phyloP scores from a whole-genome alignment of 2,329 filamentous ascomycete genomes.

The Botryotinia narcissicola region DNA sequence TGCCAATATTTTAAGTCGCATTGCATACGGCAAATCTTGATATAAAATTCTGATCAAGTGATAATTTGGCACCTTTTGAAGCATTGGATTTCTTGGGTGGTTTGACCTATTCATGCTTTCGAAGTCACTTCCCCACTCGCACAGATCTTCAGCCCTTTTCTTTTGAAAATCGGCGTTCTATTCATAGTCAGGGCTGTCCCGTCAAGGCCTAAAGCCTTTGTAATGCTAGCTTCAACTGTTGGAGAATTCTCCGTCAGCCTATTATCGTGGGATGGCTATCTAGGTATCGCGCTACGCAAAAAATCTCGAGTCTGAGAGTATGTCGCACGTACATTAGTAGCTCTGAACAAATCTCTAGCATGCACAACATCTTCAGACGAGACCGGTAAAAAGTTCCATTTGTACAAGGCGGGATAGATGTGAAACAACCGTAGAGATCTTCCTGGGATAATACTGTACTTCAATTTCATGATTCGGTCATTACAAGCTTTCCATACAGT shows the following conservation, averaged over 20 bases:
- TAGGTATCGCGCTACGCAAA: background rate
- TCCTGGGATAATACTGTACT: background rate
- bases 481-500: background rate
- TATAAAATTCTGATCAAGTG: background rate
- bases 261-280: background rate
- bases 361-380: conserved; percentile 1
- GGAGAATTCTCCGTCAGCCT: background rate
- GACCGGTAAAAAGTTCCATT: background rate
- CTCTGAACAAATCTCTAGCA: background rate
- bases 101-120: background rate
- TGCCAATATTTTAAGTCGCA: background rate
- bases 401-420: background rate
- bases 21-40: background rate
- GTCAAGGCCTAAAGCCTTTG: background rate
- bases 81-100: background rate
- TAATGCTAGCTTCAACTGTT: background rate
- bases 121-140: background rate
- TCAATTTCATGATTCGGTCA: background rate
- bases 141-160: conserved; percentile 10
- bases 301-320: background rate
- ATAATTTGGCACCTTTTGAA: background rate
- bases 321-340: background rate
- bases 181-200: background rate
- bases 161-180: background rate
- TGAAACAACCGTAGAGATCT: background rate